These are phyloP conservation scores for Nelumbo lutea DNA, from an alignment of 164 flowering plant species.

Conservation along the genomic window DNA sequence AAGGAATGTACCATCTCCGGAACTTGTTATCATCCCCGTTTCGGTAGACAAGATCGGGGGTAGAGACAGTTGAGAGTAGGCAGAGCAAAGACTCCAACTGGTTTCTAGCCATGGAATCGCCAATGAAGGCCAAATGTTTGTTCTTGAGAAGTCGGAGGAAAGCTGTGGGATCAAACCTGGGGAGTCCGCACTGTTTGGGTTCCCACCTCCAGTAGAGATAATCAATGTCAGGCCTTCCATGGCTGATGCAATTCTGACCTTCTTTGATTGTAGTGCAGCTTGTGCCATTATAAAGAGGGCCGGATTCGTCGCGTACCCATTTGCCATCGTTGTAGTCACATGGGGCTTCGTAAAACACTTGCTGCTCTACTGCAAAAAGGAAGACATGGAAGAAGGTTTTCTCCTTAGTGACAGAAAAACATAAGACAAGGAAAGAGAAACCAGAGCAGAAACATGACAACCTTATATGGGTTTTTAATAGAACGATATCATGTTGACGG, in stretches of 20 bases:
- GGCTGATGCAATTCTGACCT: slow-evolving; percentile 76
- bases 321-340: slow-evolving; percentile 66
- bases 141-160: slow-evolving; percentile 53
- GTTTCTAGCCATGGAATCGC: slow-evolving; percentile 95
- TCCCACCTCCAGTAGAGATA: slow-evolving; percentile 84
- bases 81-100: slow-evolving; percentile 93
- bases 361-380: slow-evolving; percentile 17
- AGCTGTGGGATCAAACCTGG: slow-evolving; percentile 55
- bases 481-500: neutral
- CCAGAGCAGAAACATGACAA: neutral
- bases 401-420: neutral
- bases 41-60: slow-evolving; percentile 50
- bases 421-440: neutral
- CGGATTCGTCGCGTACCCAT: slow-evolving; percentile 60
- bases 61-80: slow-evolving; percentile 46
- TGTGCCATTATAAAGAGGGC: slow-evolving; percentile 71
- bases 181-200: slow-evolving; percentile 60
- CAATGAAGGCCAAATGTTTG: slow-evolving; percentile 79
- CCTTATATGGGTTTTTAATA: neutral
- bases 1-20: slow-evolving; percentile 60
- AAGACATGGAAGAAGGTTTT: neutral
- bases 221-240: slow-evolving; percentile 74
- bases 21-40: slow-evolving; percentile 73
- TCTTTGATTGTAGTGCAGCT: slow-evolving; percentile 75
- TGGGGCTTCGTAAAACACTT: slow-evolving; percentile 6